These are phyloP conservation scores for Phytopythium ostracodes DNA, from an alignment of 352 stramenopile genomes.

Conservation along the genomic window DNA sequence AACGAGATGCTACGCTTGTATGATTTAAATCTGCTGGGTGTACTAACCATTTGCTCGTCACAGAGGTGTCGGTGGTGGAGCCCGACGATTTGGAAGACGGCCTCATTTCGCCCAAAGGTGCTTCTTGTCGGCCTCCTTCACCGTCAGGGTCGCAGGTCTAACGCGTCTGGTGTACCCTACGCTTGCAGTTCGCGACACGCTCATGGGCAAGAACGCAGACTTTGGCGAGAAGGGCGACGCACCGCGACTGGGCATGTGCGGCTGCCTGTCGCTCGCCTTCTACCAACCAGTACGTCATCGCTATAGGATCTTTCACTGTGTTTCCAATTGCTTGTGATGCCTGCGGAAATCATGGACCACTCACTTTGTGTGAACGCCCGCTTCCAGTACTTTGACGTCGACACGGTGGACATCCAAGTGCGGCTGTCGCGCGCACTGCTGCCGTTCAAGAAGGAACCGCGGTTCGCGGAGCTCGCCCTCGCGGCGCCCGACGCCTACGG, in stretches of 20 bases:
- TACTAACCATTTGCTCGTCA: not conserved
- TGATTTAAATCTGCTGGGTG: not conserved
- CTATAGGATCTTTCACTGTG: too few relatives aligned
- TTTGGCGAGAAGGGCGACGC: slow-evolving; percentile 30
- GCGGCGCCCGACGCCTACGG: slow-evolving; percentile 72
- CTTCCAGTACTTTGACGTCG: slow-evolving; percentile 80
- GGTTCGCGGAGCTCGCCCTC: slow-evolving; percentile 68
- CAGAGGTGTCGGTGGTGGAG: slow-evolving; percentile 77
- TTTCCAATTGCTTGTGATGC: too few relatives aligned
- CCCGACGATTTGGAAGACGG: slow-evolving; percentile 71
- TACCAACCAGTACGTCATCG: slow-evolving; percentile 71
- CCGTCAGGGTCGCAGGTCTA: not conserved
- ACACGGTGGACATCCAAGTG: slow-evolving; percentile 77
- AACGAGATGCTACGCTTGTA: not conserved
- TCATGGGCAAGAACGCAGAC: slow-evolving; percentile 51
- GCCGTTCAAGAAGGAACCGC: slow-evolving; percentile 83
- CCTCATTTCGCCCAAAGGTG: slow-evolving; percentile 72
- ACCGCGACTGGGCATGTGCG: slow-evolving; percentile 49
- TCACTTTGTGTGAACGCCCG: not conserved
- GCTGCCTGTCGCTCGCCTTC: slow-evolving; percentile 78
- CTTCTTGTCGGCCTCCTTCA: not conserved
- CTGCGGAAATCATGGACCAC: too few relatives aligned
- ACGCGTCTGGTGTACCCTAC: not conserved
- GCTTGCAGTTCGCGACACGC: slow-evolving; percentile 36
- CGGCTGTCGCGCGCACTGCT: slow-evolving; percentile 67